Evolutionary conservation across 2,329 filamentous ascomycete genomes (phyloP).

Genomic region (Sporothrix pallida): DNA sequence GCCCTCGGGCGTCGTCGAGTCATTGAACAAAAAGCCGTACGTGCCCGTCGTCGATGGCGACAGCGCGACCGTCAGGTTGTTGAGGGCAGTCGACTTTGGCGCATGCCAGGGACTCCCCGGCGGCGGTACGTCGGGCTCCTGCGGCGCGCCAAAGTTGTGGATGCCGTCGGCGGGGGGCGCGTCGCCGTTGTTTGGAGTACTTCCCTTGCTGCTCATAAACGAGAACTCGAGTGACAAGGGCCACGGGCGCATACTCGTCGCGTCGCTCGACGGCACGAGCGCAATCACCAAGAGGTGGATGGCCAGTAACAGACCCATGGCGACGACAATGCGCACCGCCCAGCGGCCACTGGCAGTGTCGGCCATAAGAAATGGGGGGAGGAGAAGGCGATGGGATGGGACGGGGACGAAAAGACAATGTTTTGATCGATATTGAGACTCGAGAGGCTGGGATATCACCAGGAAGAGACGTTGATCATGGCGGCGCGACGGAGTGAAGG

Average conservation of each 20-base stretch:
- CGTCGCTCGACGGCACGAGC: conserved; percentile 8
- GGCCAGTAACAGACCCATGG: conserved; percentile 30
- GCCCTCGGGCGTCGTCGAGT: conserved; percentile 61
- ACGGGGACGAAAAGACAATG: background rate
- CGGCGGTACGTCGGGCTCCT: conserved; percentile 17
- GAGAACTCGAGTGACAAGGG: conserved; percentile 27
- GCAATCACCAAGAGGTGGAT: conserved; percentile 27
- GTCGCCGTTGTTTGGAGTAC: background rate
- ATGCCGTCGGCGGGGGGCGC: conserved; percentile 24
- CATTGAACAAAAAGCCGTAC: conserved; percentile 77
- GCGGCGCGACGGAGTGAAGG: background rate
- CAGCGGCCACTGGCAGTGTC: conserved; percentile 25
- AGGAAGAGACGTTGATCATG: background rate
- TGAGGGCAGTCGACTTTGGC: conserved; percentile 36
- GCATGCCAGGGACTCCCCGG: conserved; percentile 42
- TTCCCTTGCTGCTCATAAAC: conserved; percentile 9
- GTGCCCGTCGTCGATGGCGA: conserved; percentile 53
- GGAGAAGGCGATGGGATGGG: background rate
- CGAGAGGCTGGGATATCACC: background rate
- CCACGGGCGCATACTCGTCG: conserved; percentile 25
- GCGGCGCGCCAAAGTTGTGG: conserved; percentile 16
- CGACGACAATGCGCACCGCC: conserved; percentile 30
- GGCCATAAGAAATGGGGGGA: background rate
- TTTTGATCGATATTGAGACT: background rate
- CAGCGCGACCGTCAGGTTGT: conserved; percentile 42